Evolutionary conservation across 805 yeast genomes (phyloP).

Genomic region (Brettanomyces bruxellensis): DNA sequence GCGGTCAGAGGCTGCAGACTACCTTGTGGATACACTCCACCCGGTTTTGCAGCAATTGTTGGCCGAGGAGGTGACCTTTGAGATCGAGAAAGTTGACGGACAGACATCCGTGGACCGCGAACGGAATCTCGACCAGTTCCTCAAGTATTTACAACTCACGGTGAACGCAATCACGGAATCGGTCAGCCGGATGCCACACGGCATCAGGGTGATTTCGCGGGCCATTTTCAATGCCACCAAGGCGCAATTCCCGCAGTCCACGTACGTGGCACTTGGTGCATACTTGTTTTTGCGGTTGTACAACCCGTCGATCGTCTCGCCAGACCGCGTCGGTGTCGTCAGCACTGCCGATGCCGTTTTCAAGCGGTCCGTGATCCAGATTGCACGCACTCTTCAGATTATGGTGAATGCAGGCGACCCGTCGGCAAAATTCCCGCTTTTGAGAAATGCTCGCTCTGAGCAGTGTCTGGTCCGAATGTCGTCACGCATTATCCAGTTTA

Average conservation of each 20-base stretch:
- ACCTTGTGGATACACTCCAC: conserved; percentile 41
- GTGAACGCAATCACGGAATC: conserved; percentile 54
- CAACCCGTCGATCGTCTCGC: conserved; percentile 87
- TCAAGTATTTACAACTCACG: conserved; percentile 44
- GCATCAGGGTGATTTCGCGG: conserved; percentile 63
- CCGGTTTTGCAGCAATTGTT: conserved; percentile 50
- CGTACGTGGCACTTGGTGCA: conserved; percentile 72
- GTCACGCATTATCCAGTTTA: conserved; percentile 30
- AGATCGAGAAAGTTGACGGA: conserved; percentile 29
- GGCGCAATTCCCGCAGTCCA: conserved; percentile 56
- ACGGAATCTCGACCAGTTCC: conserved; percentile 38
- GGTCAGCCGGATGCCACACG: conserved; percentile 52
- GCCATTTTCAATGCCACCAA: conserved; percentile 50
- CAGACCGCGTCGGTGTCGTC: conserved; percentile 43
- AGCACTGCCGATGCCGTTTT: conserved; percentile 9
- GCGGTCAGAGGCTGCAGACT: conserved; percentile 53
- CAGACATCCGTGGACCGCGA: conserved; percentile 29
- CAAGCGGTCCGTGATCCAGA: conserved; percentile 60
- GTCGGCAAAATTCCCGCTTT: conserved; percentile 54
- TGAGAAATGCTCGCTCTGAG: conserved; percentile 22
- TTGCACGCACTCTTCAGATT: conserved; percentile 79
- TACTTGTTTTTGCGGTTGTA: conserved; percentile 72
- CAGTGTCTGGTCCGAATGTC: conserved; percentile 34
- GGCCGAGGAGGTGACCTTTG: conserved; percentile 43
- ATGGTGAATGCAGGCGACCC: conserved; percentile 76